phyloP scores from a whole-genome alignment of 169 alveolate species.

The Plasmodium sp. region DNA sequence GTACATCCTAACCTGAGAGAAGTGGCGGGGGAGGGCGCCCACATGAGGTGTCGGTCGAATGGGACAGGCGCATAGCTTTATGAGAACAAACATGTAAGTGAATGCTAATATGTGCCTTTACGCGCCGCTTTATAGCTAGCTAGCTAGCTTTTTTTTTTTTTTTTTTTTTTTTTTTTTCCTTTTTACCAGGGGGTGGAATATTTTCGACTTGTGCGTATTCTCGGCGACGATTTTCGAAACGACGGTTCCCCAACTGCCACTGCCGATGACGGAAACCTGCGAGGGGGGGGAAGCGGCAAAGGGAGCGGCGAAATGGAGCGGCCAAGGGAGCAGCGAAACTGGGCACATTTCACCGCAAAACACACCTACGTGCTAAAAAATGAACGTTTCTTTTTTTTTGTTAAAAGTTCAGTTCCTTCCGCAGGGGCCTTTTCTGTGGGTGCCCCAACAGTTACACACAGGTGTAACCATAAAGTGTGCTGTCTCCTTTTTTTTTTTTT shows the following conservation, averaged over 20 bases:
- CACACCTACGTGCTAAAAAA: not conserved
- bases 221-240: constrained; percentile 86
- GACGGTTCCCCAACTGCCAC: constrained; percentile 93
- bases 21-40: not conserved
- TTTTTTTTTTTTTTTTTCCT: not conserved
- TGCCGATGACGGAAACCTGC: constrained; percentile 88
- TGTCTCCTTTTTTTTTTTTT: not conserved
- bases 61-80: not conserved
- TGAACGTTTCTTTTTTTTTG: not conserved
- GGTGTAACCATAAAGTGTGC: not conserved
- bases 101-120: not conserved
- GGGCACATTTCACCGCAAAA: not conserved
- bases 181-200: constrained; percentile 80
- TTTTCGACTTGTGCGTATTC: constrained; percentile 75
- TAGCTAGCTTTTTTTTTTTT: not conserved
- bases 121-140: not conserved
- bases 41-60: not conserved
- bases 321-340: not conserved
- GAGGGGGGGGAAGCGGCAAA: not conserved
- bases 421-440: not conserved
- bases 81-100: not conserved
- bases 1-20: constrained; percentile 89
- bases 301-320: not conserved
- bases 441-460: not conserved
- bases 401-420: not conserved